Evolutionary conservation across 345 rosid species (phyloP).

Genomic region (Gynandropsis gynandra): DNA sequence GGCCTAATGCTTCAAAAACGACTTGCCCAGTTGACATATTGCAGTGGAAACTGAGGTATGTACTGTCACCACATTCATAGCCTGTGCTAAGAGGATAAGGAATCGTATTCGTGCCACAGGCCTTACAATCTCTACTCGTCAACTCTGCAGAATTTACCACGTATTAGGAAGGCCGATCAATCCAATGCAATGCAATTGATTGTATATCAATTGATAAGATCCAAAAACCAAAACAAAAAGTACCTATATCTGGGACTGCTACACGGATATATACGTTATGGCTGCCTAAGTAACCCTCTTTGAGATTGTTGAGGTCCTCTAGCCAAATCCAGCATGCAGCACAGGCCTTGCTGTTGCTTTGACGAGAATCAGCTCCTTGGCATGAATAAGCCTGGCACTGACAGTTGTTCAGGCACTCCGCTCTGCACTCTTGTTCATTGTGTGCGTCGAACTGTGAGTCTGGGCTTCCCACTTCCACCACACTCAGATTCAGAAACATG

Average conservation of each 20-base stretch:
- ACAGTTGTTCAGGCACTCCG: conserved; percentile 44
- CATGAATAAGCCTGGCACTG: conserved; percentile 63
- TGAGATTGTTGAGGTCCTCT: conserved; percentile 43
- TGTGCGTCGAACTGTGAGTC: conserved; percentile 30
- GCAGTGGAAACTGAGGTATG: conserved; percentile 47
- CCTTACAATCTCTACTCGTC: conserved; percentile 34
- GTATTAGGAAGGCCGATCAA: conserved; percentile 1
- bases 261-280: conserved; percentile 37
- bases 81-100: conserved; percentile 65
- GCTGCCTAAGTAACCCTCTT: conserved; percentile 36
- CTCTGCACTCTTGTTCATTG: conserved; percentile 38
- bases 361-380: conserved; percentile 18
- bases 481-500: conserved; percentile 39
- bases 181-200: background rate
- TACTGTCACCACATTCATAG: conserved; percentile 49
- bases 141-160: conserved; percentile 32
- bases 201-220: conserved; percentile 2
- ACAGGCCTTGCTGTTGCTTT: conserved; percentile 2
- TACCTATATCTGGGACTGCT: conserved; percentile 43
- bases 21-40: conserved; percentile 37
- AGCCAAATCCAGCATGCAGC: conserved; percentile 55
- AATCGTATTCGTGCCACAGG: conserved; percentile 42
- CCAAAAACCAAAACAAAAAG: background rate
- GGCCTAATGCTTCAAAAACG: conserved; percentile 28
- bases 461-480: conserved; percentile 50